phyloP scores from a whole-genome alignment of 2,329 filamentous ascomycete genomes.

The Phymatotrichopsis omnivora region DNA sequence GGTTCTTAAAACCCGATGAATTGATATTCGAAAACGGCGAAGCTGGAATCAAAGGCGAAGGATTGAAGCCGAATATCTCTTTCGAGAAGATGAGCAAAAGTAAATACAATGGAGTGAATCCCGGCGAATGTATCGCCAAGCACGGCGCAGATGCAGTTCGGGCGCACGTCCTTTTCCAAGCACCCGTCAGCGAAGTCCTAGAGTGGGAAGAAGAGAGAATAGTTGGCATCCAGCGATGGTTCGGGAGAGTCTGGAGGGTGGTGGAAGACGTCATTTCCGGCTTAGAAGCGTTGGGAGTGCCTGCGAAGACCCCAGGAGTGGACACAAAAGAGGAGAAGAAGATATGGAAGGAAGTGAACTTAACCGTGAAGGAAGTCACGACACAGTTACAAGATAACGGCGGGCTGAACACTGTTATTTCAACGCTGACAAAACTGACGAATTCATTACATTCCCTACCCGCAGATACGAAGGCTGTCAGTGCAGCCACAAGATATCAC shows the following conservation, averaged over 20 bases:
- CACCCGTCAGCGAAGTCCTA: slow-evolving; percentile 70
- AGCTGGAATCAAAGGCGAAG: slow-evolving; percentile 49
- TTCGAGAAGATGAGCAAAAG: slow-evolving; percentile 96
- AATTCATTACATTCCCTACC: slow-evolving; percentile 50
- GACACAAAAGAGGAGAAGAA: slow-evolving; percentile 27
- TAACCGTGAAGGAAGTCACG: slow-evolving; percentile 56
- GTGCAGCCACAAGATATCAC: slow-evolving; percentile 39
- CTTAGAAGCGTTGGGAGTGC: neutral
- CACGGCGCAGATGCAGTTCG: slow-evolving; percentile 77
- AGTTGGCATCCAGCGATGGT: slow-evolving; percentile 69
- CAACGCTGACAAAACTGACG: slow-evolving; percentile 70
- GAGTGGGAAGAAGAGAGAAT: slow-evolving; percentile 85
- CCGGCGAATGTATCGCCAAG: slow-evolving; percentile 56
- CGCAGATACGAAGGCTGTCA: neutral
- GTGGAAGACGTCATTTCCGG: neutral
- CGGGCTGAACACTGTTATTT: slow-evolving; percentile 71
- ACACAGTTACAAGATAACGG: slow-evolving; percentile 60
- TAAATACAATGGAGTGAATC: slow-evolving; percentile 85
- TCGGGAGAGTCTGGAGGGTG: slow-evolving; percentile 42
- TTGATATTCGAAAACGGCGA: slow-evolving; percentile 58
- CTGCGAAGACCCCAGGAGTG: neutral
- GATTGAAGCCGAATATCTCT: slow-evolving; percentile 9
- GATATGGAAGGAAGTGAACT: slow-evolving; percentile 55
- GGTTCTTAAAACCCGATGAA: slow-evolving; percentile 67
- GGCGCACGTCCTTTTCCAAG: slow-evolving; percentile 81